phyloP scores from a whole-genome alignment of 192 early-diverging fungal species.

The Geranomyces michiganensis region DNA sequence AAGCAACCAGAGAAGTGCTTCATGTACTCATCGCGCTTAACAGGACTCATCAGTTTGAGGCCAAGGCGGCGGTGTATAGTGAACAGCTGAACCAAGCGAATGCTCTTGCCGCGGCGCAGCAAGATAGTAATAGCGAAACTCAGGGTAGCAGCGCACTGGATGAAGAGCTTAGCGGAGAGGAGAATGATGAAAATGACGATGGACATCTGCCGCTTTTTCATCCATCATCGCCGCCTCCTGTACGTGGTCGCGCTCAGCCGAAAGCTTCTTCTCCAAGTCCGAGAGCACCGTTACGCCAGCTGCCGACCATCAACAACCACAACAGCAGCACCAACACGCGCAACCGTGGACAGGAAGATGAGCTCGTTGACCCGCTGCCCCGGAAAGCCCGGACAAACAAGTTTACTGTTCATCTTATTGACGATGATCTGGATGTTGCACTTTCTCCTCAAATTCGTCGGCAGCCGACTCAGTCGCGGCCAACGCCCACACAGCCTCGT shows the following conservation, averaged over 20 bases:
- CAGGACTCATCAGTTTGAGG: conserved; percentile 1
- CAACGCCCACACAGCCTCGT: no score
- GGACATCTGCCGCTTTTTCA: no score
- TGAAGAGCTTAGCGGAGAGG: no score
- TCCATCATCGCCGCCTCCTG: no score
- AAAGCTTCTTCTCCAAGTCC: no score
- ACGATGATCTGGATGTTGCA: background rate
- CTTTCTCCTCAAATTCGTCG: background rate
- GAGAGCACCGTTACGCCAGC: no score
- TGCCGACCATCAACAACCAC: background rate
- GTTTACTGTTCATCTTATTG: background rate
- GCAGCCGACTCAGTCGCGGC: no score
- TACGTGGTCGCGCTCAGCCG: no score
- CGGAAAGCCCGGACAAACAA: background rate
- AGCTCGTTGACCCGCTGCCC: background rate
- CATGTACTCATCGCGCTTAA: conserved; percentile 7
- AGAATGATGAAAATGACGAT: no score
- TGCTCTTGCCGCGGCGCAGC: no score
- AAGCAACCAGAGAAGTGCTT: conserved; percentile 19
- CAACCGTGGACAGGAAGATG: background rate
- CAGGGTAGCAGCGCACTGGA: no score
- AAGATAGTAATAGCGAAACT: no score
- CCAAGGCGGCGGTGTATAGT: conserved; percentile 8
- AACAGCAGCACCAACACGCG: background rate
- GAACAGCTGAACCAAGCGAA: conserved; percentile 5